These are phyloP conservation scores for Eucalyptus rudis DNA, from an alignment of 345 rosid species.

Conservation along the genomic window DNA sequence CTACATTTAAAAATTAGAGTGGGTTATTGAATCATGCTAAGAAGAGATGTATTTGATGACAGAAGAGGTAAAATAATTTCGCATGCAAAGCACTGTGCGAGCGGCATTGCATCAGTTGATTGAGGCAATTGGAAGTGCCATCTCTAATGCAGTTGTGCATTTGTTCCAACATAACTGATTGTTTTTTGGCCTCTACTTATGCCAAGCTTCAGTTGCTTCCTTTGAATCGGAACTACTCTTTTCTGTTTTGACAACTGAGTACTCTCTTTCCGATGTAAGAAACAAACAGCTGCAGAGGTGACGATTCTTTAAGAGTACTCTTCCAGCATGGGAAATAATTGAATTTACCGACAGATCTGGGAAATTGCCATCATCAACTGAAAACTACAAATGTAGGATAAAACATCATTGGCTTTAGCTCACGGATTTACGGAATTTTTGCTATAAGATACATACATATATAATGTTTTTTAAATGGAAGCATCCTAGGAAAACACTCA, in stretches of 20 bases:
- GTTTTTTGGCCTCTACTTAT: not conserved
- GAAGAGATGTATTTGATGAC: not conserved
- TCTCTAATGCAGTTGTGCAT: not conserved
- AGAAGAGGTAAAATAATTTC: not conserved
- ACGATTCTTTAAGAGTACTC: not conserved
- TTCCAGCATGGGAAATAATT: accelerated
- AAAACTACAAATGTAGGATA: not conserved
- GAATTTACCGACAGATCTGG: accelerated
- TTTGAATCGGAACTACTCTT: not conserved
- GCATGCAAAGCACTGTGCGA: not conserved
- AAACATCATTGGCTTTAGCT: not conserved
- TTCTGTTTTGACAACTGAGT: not conserved
- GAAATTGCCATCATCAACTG: not conserved
- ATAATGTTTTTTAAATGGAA: not conserved
- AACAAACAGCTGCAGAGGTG: not conserved
- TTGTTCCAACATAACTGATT: not conserved
- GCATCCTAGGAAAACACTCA: accelerated
- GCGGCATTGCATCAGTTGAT: not conserved
- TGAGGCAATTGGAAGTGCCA: not conserved
- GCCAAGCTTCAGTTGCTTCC: not conserved
- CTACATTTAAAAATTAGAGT: not conserved
- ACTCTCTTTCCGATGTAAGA: not conserved
- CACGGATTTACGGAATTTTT: not conserved
- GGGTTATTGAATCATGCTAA: not conserved
- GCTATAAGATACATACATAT: not conserved